Percentiles rank a stretch among this genome's conserved stretches.
phyloP scores from a whole-genome alignment of 2,329 filamentous ascomycete species.

The Orbilia oligospora region DNA sequence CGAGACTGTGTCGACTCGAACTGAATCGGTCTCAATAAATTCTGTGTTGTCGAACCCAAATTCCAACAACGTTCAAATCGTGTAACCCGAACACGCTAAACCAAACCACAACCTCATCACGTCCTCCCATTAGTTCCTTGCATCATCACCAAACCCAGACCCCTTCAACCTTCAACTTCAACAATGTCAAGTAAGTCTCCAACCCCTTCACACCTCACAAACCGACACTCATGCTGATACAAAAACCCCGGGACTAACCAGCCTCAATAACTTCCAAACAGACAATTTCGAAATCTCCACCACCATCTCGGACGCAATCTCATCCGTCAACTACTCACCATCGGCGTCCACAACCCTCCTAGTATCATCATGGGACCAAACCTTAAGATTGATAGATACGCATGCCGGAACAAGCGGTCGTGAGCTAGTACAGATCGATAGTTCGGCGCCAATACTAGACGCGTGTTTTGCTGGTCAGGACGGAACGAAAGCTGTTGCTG shows the following conservation, averaged over 20 bases:
- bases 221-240: conserved; percentile 48
- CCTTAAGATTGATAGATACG: conserved; percentile 90
- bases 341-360: conserved; percentile 80
- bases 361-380: conserved; percentile 95
- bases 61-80: conserved; percentile 14
- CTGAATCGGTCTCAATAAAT: no score
- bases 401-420: conserved; percentile 72
- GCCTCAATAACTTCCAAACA: conserved; percentile 10
- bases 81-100: conserved; percentile 11
- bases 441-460: conserved; percentile 88
- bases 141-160: background rate
- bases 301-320: conserved; percentile 88
- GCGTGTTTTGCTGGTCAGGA: conserved; percentile 85
- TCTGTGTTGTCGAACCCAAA: background rate
- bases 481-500: conserved; percentile 87
- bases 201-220: background rate
- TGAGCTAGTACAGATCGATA: conserved; percentile 81
- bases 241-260: conserved; percentile 53
- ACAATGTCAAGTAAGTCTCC: conserved; percentile 59
- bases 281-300: conserved; percentile 82
- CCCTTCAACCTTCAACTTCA: background rate
- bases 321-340: conserved; percentile 87
- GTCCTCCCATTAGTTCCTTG: conserved; percentile 2
- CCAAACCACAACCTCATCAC: conserved; percentile 5
- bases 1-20: no score